Conservation (phyloP, 305 asterid species). For the Fraxinus dipetala region DNA sequence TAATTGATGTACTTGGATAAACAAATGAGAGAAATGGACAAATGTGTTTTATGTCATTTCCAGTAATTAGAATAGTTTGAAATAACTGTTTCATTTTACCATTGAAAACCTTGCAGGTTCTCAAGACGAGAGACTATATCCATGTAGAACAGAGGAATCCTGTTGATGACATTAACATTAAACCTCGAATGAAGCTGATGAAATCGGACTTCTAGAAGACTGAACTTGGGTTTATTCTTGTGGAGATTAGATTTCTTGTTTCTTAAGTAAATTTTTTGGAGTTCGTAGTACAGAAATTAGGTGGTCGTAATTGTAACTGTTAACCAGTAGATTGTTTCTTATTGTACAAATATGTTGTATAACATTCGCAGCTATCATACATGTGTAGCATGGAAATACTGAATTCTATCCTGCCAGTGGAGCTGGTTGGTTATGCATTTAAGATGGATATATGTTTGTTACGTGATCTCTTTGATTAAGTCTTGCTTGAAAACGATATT, state of each 20-base stretch:
- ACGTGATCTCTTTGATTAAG: not conserved
- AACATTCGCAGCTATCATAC: constrained; percentile 25
- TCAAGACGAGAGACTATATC: constrained; percentile 83
- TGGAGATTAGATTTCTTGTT: constrained; percentile 23
- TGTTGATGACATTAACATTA: constrained; percentile 46
- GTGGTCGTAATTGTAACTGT: constrained; percentile 19
- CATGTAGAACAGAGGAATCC: constrained; percentile 66
- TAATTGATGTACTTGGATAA: not conserved
- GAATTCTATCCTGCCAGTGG: constrained; percentile 6
- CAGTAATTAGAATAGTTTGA: not conserved
- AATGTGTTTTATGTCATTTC: not conserved
- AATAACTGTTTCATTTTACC: not conserved
- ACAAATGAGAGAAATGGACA: not conserved
- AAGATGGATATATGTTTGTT: not conserved
- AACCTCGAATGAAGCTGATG: constrained; percentile 58
- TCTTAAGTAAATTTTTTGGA: constrained; percentile 14
- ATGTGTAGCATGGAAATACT: constrained; percentile 27
- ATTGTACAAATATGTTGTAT: constrained; percentile 28
- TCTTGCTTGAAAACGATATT: not conserved
- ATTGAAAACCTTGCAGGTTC: constrained; percentile 48
- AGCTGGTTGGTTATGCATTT: not conserved
- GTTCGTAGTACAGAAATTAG: constrained; percentile 28
- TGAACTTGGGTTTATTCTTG: constrained; percentile 18
- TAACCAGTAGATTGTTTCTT: constrained; percentile 25
- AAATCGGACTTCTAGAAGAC: constrained; percentile 44